phyloP scores from a whole-genome alignment of 2,329 filamentous ascomycete genomes.

The Phialophora macrospora region DNA sequence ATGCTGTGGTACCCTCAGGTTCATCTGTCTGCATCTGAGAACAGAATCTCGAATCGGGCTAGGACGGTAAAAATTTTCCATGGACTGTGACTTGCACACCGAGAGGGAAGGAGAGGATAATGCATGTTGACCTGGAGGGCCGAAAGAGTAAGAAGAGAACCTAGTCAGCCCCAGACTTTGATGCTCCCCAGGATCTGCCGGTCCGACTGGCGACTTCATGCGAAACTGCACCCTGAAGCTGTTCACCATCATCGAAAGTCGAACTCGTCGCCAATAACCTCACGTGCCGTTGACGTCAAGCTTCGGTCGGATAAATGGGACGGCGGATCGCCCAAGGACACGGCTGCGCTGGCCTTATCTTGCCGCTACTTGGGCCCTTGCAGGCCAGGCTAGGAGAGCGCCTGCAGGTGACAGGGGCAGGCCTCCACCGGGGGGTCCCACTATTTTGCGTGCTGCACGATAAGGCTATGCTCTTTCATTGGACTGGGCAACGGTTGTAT shows the following conservation, averaged over 20 bases:
- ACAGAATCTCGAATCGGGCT: background rate
- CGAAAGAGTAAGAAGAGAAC: background rate
- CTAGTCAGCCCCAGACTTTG: background rate
- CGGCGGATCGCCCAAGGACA: background rate
- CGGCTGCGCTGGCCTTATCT: constrained; percentile 3
- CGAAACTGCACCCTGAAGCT: background rate
- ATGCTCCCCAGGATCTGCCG: background rate
- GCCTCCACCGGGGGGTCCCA: background rate
- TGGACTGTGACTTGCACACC: background rate
- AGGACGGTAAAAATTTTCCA: background rate
- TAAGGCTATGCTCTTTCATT: constrained; percentile 27
- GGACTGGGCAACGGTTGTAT: constrained; percentile 21
- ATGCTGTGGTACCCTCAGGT: background rate
- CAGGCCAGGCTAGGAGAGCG: constrained; percentile 1
- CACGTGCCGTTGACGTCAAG: constrained; percentile 7
- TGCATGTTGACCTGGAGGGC: no score
- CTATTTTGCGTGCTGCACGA: constrained; percentile 9
- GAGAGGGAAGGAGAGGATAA: background rate
- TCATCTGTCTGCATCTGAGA: background rate
- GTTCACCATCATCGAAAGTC: background rate
- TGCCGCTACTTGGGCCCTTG: constrained; percentile 4
- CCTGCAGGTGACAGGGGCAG: background rate
- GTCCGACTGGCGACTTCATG: background rate
- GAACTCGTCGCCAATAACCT: background rate
- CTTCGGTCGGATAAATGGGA: constrained; percentile 2